These are phyloP conservation scores for Corynespora cassiicola DNA, from an alignment of 2,329 filamentous ascomycete genomes.

Conservation along the genomic window DNA sequence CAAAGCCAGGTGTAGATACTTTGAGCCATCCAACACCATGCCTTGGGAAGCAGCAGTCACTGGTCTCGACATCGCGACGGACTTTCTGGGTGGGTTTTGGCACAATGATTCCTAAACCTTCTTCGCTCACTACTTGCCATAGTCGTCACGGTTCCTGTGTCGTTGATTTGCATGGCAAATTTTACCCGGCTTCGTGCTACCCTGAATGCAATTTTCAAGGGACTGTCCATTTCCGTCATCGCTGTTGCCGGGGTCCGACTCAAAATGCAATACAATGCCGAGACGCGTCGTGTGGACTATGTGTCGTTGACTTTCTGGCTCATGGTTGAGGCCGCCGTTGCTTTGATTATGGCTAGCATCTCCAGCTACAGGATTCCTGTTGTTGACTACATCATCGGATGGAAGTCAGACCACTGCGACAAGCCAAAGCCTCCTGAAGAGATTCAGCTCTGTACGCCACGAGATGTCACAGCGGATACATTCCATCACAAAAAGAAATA, in stretches of 20 bases:
- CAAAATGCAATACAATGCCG: constrained; percentile 14
- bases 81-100: constrained; percentile 15
- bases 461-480: too few relatives aligned
- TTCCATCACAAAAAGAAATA: too few relatives aligned
- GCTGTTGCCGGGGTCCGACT: constrained; percentile 16
- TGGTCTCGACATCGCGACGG: constrained; percentile 20
- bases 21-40: constrained; percentile 6
- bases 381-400: constrained; percentile 10
- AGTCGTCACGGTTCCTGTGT: constrained; percentile 17
- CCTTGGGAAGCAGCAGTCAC: constrained; percentile 13
- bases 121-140: constrained; percentile 5
- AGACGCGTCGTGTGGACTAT: constrained; percentile 10
- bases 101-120: not conserved
- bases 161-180: constrained; percentile 22
- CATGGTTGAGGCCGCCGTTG: constrained; percentile 15
- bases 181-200: constrained; percentile 13
- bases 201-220: constrained; percentile 20
- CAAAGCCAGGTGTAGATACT: constrained; percentile 14
- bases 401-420: too few relatives aligned
- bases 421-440: too few relatives aligned
- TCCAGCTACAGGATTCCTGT: constrained; percentile 19
- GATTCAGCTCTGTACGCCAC: too few relatives aligned
- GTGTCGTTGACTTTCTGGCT: constrained; percentile 14
- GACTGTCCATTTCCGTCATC: constrained; percentile 14
- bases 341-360: constrained; percentile 15